Percentiles rank a stretch among this genome's conserved stretches.
These are phyloP conservation scores for Artemisia annua DNA, from an alignment of 129 eudicot species.

Conservation along the genomic window DNA sequence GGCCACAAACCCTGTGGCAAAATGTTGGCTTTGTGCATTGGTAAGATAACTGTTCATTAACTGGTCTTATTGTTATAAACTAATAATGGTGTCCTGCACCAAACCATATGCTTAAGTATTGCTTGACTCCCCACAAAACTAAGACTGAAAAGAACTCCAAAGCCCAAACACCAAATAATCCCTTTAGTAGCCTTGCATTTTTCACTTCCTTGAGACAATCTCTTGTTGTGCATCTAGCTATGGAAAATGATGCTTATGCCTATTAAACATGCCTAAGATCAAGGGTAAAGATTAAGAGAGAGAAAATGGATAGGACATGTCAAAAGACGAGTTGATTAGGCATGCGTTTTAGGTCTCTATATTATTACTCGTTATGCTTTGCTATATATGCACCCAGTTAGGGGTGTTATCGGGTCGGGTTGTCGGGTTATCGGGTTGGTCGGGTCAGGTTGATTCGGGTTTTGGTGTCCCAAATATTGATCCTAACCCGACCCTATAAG, in stretches of 20 bases:
- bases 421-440: too few relatives aligned
- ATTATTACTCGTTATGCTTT: too few relatives aligned
- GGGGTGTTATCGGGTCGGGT: too few relatives aligned
- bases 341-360: too few relatives aligned
- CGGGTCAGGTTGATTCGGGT: too few relatives aligned
- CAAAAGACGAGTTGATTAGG: too few relatives aligned
- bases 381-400: too few relatives aligned
- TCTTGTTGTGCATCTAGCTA: background rate
- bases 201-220: background rate
- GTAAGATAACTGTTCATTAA: conserved; percentile 6
- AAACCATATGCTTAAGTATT: conserved; percentile 16
- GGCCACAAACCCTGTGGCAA: conserved; percentile 4
- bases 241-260: background rate
- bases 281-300: too few relatives aligned
- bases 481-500: too few relatives aligned
- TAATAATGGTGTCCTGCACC: conserved; percentile 2
- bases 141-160: background rate
- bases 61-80: conserved; percentile 12
- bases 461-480: too few relatives aligned
- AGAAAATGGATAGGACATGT: too few relatives aligned
- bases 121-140: background rate
- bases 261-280: too few relatives aligned
- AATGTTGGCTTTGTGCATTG: background rate
- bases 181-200: background rate
- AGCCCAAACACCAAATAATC: background rate